phyloP scores from a whole-genome alignment of 1,284 basidiomycete species.

The Cutaneotrichosporon sp. region DNA sequence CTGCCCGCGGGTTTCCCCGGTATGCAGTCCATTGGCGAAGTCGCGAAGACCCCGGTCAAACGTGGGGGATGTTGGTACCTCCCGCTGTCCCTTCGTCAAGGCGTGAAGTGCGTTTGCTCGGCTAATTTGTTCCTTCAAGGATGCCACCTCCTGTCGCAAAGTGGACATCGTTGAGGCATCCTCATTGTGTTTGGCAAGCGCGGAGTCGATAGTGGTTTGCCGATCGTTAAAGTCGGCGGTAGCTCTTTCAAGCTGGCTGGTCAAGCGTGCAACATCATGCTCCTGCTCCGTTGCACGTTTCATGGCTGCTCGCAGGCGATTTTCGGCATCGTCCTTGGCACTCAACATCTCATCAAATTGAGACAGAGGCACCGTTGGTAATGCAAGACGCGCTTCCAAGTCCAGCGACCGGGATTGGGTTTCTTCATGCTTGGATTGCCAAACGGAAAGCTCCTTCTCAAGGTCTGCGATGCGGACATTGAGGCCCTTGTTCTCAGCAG shows the following conservation, averaged over 20 bases:
- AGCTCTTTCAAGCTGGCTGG: constrained; percentile 60
- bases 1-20: constrained; percentile 6
- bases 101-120: constrained; percentile 83
- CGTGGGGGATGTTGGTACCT: constrained; percentile 69
- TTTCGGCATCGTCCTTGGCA: constrained; percentile 76
- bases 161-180: constrained; percentile 78
- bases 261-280: constrained; percentile 70
- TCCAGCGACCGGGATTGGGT: constrained; percentile 71
- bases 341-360: constrained; percentile 71
- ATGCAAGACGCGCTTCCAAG: constrained; percentile 65
- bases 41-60: constrained; percentile 31
- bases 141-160: constrained; percentile 86
- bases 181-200: constrained; percentile 59
- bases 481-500: constrained; percentile 84
- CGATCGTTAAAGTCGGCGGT: constrained; percentile 68
- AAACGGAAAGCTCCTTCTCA: constrained; percentile 77
- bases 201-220: constrained; percentile 56
- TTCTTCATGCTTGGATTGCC: constrained; percentile 85
- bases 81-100: constrained; percentile 58
- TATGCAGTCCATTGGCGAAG: constrained; percentile 64
- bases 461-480: constrained; percentile 67
- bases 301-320: constrained; percentile 69
- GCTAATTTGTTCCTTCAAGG: constrained; percentile 88
- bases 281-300: constrained; percentile 75
- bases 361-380: constrained; percentile 66